Conservation (phyloP, 2,329 filamentous ascomycete genomes). For the Trichoderma cornu-damae region DNA sequence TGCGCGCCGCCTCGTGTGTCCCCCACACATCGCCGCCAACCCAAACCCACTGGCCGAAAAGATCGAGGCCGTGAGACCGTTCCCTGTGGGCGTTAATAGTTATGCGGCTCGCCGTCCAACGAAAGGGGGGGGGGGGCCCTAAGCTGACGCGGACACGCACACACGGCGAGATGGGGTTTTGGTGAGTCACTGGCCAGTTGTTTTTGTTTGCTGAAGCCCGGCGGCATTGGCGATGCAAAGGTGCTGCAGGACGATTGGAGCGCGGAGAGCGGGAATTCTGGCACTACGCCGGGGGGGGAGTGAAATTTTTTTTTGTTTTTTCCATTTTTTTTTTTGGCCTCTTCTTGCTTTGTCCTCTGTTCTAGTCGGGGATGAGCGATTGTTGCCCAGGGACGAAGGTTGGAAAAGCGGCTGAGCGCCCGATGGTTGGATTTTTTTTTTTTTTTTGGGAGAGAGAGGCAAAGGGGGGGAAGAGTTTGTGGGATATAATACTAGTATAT, state of each 20-base stretch:
- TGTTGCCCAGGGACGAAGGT: not conserved
- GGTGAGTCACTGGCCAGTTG: constrained; percentile 28
- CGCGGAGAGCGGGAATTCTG: not conserved
- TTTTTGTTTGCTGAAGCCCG: constrained; percentile 13
- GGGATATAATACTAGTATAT: too few species aligned
- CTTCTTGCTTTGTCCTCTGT: not conserved
- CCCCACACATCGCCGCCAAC: not conserved
- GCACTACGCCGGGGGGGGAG: constrained; percentile 1
- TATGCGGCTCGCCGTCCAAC: constrained; percentile 18
- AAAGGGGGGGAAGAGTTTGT: not conserved
- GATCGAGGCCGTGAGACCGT: constrained; percentile 20
- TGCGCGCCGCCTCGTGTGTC: not conserved
- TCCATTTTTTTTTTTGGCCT: too few species aligned
- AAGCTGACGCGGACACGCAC: constrained; percentile 22
- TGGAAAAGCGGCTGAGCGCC: not conserved
- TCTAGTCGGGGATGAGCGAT: not conserved
- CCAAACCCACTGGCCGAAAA: constrained; percentile 23
- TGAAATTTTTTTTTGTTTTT: not conserved
- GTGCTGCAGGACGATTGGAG: constrained; percentile 15
- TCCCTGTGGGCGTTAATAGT: not conserved
- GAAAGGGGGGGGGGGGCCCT: not conserved
- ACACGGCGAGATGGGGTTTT: not conserved
- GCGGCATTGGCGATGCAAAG: constrained; percentile 16
- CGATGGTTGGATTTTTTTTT: constrained; percentile 1
- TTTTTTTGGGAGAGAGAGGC: not conserved